Conservation (phyloP, 345 rosid genomes). For the Syzygium grande region DNA sequence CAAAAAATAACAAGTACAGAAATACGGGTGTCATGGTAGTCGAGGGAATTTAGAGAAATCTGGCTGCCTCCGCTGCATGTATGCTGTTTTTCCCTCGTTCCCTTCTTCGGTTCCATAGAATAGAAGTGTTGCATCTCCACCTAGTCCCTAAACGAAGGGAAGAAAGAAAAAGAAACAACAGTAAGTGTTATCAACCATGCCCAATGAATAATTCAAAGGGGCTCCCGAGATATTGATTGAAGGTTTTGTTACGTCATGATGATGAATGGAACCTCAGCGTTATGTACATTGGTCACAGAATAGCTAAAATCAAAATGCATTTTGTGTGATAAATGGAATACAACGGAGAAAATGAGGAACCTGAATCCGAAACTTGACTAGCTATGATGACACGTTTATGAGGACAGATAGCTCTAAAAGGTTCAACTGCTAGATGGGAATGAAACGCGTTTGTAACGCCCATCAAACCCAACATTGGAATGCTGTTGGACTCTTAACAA, state of each 20-base stretch:
- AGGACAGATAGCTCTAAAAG: background rate
- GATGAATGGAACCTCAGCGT: background rate
- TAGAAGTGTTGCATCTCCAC: conserved; percentile 77
- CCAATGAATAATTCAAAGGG: background rate
- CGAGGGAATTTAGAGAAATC: conserved; percentile 74
- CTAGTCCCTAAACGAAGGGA: conserved; percentile 43
- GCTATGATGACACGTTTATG: background rate
- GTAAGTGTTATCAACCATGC: fast-evolving
- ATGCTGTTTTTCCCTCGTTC: conserved; percentile 75
- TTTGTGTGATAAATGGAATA: background rate
- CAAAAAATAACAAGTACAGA: background rate
- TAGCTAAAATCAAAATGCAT: background rate
- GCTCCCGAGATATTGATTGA: background rate
- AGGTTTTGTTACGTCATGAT: background rate
- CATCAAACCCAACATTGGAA: background rate
- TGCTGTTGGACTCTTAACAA: background rate
- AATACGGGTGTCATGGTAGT: conserved; percentile 34
- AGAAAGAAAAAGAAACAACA: background rate
- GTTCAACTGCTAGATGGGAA: background rate
- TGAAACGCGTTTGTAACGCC: background rate
- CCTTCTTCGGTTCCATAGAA: conserved; percentile 88
- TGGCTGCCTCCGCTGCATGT: conserved; percentile 59
- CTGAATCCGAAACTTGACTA: background rate
- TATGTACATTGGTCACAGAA: background rate
- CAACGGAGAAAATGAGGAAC: background rate